phyloP scores from a whole-genome alignment of 2,329 filamentous ascomycete genomes.

The Colletotrichum higginsianum region DNA sequence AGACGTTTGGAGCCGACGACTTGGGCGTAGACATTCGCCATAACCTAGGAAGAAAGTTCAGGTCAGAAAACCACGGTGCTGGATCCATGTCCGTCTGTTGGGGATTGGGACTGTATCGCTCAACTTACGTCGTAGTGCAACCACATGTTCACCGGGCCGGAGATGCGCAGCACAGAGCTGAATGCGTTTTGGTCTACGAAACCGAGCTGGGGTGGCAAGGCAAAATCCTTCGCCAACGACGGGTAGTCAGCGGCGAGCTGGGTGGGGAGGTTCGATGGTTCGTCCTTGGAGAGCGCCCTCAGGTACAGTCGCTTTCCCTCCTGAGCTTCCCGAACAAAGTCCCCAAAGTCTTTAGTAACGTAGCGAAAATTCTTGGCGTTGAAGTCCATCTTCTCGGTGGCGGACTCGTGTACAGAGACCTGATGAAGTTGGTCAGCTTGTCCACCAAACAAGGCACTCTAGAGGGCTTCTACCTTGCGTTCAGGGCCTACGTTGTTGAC shows the following conservation, averaged over 20 bases:
- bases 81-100: not conserved
- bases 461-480: constrained; percentile 65
- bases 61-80: not conserved
- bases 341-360: constrained; percentile 75
- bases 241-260: constrained; percentile 81
- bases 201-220: constrained; percentile 73
- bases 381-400: constrained; percentile 81
- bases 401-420: constrained; percentile 82
- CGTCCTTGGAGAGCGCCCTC: constrained; percentile 79
- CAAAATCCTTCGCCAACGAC: constrained; percentile 77
- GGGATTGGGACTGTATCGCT: not conserved
- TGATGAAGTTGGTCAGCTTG: constrained; percentile 50
- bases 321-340: constrained; percentile 74
- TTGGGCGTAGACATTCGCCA: constrained; percentile 90
- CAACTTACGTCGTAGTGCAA: constrained; percentile 82
- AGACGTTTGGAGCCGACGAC: constrained; percentile 81
- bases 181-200: constrained; percentile 76
- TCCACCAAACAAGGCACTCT: not conserved
- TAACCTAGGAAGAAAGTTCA: constrained; percentile 68
- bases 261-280: constrained; percentile 79
- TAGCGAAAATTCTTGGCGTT: constrained; percentile 88
- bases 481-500: constrained; percentile 71
- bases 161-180: constrained; percentile 85
- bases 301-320: constrained; percentile 79
- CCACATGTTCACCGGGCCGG: constrained; percentile 88